Evolutionary conservation across 345 rosid species (phyloP), one percentile per base, ranked within the genome.

Genomic region (Salix viminalis): DNA sequence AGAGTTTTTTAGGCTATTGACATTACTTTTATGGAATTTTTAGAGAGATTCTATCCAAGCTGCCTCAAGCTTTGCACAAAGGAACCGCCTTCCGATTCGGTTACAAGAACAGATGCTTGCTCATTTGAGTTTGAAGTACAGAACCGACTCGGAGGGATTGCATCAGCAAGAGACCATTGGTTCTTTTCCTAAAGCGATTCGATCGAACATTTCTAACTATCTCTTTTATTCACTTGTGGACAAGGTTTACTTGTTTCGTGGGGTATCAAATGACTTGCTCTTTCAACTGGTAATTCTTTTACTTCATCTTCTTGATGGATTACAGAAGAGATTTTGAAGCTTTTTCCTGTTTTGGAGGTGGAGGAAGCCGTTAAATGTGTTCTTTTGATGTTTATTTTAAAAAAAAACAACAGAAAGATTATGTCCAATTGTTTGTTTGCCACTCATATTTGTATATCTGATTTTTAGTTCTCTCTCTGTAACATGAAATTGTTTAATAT

Each of bases 41-140:
- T 80, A 94, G 98, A 91, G 98, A 83, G 98, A 92, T 71, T 90
- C 92, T 1, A 89, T 94, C 65, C 90, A 89, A 83, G 92, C 95
- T 13, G 97, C 94, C 1, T 78, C 92, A 2, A 89, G 91, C 79
- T 94, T 94, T 79, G 93, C 91, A 13, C 88, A 81, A 1, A 87
- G 98, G 86, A 94, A 94, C 81, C 92, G 81, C 50, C 69, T 94
- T 14, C 98, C 97, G 2, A 80, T 83, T 64, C 88, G 97, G 7
- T 78, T 94, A 69, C 91, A 90, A 86, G 98, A 94, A 73, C 98
- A 94, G 79, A 94, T 94, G 95, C 88, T 94, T 4, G 96, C 96
- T 79, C 97, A 94, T 86, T 83, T 94, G 83, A 86, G 90, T 79
- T 87, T 94, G 83, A 91, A 86, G 84, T 88, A 86, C 82, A 88